Evolutionary conservation across 2,329 filamentous ascomycete genomes (phyloP).

Genomic region (Pseudodiploospora longispora): DNA sequence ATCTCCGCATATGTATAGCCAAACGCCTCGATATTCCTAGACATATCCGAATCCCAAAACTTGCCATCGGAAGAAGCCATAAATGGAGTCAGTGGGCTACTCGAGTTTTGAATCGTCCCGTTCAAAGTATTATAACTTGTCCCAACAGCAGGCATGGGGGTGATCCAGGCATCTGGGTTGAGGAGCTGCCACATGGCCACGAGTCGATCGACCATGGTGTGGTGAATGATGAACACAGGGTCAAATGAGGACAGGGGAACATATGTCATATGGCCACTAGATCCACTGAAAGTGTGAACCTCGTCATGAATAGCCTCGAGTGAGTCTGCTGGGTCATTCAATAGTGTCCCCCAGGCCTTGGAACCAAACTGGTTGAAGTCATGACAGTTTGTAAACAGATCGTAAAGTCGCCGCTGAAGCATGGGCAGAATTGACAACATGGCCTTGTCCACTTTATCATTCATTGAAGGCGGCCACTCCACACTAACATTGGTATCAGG

Average conservation of each 20-base stretch:
- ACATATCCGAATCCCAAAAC: slow-evolving; percentile 60
- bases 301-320: slow-evolving; percentile 57
- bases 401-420: slow-evolving; percentile 57
- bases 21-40: slow-evolving; percentile 52
- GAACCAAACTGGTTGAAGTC: slow-evolving; percentile 64
- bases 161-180: slow-evolving; percentile 60
- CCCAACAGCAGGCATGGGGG: slow-evolving; percentile 43
- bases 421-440: slow-evolving; percentile 38
- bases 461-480: slow-evolving; percentile 41
- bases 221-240: slow-evolving; percentile 71
- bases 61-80: slow-evolving; percentile 46
- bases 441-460: slow-evolving; percentile 44
- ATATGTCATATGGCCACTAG: slow-evolving; percentile 60
- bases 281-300: slow-evolving; percentile 51
- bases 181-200: slow-evolving; percentile 72
- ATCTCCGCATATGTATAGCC: slow-evolving; percentile 70
- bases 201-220: slow-evolving; percentile 66
- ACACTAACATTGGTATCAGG: slow-evolving; percentile 29
- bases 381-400: slow-evolving; percentile 58
- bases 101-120: slow-evolving; percentile 45
- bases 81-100: slow-evolving; percentile 60
- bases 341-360: slow-evolving; percentile 49
- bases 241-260: slow-evolving; percentile 70
- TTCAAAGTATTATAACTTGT: slow-evolving; percentile 53
- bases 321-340: slow-evolving; percentile 48